Base-by-base conservation (phyloP, 345 rosid genomes). In the Combretum micranthum region DNA sequence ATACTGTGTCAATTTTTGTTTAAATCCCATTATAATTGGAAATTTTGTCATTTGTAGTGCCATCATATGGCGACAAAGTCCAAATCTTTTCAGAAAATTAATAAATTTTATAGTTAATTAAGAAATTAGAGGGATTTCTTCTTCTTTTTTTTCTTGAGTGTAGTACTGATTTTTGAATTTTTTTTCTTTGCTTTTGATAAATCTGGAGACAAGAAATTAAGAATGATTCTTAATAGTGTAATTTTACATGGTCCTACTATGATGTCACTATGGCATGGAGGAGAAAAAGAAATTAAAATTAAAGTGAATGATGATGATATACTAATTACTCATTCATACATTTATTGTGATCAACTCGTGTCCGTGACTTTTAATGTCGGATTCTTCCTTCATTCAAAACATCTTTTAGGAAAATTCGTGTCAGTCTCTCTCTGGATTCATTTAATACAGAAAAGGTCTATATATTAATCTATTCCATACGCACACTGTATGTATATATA, bases 311-410 rank as follows among this genome's bases (percentile, higher is more conserved):
- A 25, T 1, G 63, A 66, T 65, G 73, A 70, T 53, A 64, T 32
- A 64, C 45, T 22, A 44, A 52, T 69, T 32, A 37, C 44, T 46
- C 55, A 25, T 57, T 55, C 64, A 63, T 63, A 60, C 77, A 80
- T 81, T 84, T 75, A 81, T 79, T 75, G 73, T 64, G 61, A 69
- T 63, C 80, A 64, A 65, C 59, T 55, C 52, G 22, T 48, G 51
- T 60, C 78, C 80, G 81, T 79, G 78, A 73, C 45, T 66, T 66
- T 32, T 67, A 66, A 53, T 64, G 54, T 70, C 17, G 59, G 66
- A 57, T 22, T 37, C 67, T 61, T 62, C 62, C 67, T 25, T 48
- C 68, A 61, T 71, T 75, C 65, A 60, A 61, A 53, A 58, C 55
- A 17, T 56, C 50, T 60, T 57, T 54, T 52, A 65, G 39, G 21